These are phyloP conservation scores for Beta macrorhiza DNA, from an alignment of 179 eudicot genomes.

Conservation along the genomic window DNA sequence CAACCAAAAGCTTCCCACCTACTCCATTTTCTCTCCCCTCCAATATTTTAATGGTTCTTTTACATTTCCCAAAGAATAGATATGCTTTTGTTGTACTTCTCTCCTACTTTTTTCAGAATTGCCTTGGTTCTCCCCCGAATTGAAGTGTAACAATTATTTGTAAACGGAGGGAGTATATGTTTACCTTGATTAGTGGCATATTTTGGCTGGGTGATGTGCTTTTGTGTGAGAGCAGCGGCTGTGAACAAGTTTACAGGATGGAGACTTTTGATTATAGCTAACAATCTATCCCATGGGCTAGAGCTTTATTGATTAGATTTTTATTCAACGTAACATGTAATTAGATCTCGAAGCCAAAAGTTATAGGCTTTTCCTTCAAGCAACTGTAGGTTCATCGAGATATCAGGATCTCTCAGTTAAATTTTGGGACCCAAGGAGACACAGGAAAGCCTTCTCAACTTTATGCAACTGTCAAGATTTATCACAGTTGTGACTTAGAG, in stretches of 20 bases:
- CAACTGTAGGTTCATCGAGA: background rate
- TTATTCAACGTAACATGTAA: background rate
- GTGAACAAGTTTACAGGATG: background rate
- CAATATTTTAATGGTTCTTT: no score
- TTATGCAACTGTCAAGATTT: background rate
- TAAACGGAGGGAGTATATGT: no score
- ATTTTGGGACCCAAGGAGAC: background rate
- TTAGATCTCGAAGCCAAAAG: background rate
- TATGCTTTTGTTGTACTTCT: no score
- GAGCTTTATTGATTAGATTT: background rate
- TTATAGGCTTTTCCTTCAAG: background rate
- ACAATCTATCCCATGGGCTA: background rate
- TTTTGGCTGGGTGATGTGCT: background rate
- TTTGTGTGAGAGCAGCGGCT: background rate
- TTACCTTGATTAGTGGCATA: background rate
- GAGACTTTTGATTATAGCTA: background rate
- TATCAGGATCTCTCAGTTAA: background rate
- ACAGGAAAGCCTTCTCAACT: background rate
- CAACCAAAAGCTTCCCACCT: no score
- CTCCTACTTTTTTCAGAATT: no score
- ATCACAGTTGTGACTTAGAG: background rate
- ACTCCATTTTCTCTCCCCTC: no score
- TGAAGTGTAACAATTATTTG: no score
- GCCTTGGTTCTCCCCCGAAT: no score
- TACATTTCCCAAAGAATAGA: no score